Evolutionary conservation across 352 stramenopile genomes (phyloP).

Genomic region (Pythium phragmiticola): DNA sequence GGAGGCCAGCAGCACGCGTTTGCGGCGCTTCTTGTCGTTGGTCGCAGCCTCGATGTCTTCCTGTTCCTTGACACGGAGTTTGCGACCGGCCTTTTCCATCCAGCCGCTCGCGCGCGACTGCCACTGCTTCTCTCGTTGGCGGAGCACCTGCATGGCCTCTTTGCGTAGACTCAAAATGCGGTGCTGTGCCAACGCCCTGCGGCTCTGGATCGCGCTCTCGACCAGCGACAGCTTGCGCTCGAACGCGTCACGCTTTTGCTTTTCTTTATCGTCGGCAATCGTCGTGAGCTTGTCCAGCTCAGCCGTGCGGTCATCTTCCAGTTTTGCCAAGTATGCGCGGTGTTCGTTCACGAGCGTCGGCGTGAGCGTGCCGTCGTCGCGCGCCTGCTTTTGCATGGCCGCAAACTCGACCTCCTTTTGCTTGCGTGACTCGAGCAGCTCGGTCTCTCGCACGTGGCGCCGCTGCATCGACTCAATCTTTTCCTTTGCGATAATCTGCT

Average conservation of each 20-base stretch:
- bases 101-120: conserved; percentile 76
- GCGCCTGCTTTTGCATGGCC: conserved; percentile 60
- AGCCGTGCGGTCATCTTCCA: conserved; percentile 72
- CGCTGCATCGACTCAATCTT: conserved; percentile 41
- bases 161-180: conserved; percentile 74
- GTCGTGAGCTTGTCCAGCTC: conserved; percentile 59
- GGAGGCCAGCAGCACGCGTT: conserved; percentile 54
- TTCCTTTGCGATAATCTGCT: conserved; percentile 60
- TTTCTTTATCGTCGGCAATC: conserved; percentile 41
- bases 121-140: conserved; percentile 76
- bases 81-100: conserved; percentile 84
- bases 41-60: conserved; percentile 82
- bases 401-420: conserved; percentile 78
- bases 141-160: conserved; percentile 72
- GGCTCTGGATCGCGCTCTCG: conserved; percentile 73
- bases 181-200: conserved; percentile 64
- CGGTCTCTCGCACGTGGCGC: conserved; percentile 66
- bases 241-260: conserved; percentile 75
- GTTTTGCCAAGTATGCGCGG: conserved; percentile 68
- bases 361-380: conserved; percentile 58
- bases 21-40: conserved; percentile 72
- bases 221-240: conserved; percentile 71
- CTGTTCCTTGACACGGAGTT: conserved; percentile 89
- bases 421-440: conserved; percentile 73
- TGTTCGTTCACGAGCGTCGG: conserved; percentile 78